Percentiles rank a stretch among this genome's conserved stretches.
phyloP scores from a whole-genome alignment of 345 rosid genomes.

The Sonneratia alba region DNA sequence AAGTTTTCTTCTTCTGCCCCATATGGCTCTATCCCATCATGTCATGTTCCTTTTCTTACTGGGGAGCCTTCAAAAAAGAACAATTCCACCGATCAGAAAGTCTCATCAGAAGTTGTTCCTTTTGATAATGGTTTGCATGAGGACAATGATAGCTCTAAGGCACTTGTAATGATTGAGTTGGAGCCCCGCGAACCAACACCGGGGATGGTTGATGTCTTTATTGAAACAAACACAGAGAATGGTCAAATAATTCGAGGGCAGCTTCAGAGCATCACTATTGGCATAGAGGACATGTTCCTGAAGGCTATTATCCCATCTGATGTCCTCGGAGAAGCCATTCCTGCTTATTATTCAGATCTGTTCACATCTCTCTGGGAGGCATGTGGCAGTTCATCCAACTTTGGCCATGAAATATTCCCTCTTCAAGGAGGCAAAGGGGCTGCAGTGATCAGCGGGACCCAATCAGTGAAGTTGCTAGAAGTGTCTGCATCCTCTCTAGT shows the following conservation, averaged over 20 bases:
- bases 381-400: constrained; percentile 59
- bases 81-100: constrained; percentile 19
- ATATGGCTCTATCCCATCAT: constrained; percentile 67
- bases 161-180: constrained; percentile 54
- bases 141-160: constrained; percentile 45
- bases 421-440: constrained; percentile 67
- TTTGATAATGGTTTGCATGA: constrained; percentile 33
- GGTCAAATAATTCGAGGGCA: constrained; percentile 73
- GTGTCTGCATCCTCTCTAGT: constrained; percentile 45
- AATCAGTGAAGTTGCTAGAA: constrained; percentile 86
- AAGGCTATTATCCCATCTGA: constrained; percentile 60
- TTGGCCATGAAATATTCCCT: constrained; percentile 65
- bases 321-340: constrained; percentile 34
- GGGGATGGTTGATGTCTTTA: constrained; percentile 72
- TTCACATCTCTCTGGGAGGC: constrained; percentile 87
- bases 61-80: constrained; percentile 47
- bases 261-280: constrained; percentile 62
- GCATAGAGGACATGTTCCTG: constrained; percentile 93
- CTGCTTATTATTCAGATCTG: constrained; percentile 48
- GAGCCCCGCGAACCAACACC: constrained; percentile 91
- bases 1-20: constrained; percentile 82
- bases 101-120: constrained; percentile 40
- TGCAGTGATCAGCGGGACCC: constrained; percentile 73
- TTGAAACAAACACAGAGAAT: constrained; percentile 75
- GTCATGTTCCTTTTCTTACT: constrained; percentile 77